These are phyloP conservation scores for Papiliotrema fonsecae DNA, from an alignment of 1,284 basidiomycete species.

Conservation along the genomic window DNA sequence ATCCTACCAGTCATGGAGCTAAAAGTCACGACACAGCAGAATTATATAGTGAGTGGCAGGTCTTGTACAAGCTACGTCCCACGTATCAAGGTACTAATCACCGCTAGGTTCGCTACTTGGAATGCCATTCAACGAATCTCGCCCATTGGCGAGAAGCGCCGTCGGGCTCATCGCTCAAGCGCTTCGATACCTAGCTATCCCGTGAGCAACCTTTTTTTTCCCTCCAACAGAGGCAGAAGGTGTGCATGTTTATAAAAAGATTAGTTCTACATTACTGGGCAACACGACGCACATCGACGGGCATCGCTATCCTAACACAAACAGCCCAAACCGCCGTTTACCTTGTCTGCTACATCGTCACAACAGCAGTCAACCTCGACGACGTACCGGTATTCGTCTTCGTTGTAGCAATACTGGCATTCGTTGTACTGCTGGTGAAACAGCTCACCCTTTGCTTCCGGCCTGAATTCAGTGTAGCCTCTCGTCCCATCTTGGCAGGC, in stretches of 20 bases:
- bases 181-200: not conserved
- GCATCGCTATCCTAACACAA: not conserved
- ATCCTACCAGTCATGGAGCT: no score
- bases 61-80: no score
- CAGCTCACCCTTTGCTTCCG: not conserved
- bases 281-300: not conserved
- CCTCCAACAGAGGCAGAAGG: no score
- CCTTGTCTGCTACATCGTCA: constrained; percentile 5
- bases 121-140: not conserved
- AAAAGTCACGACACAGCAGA: not conserved
- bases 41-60: not conserved
- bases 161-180: not conserved
- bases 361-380: not conserved
- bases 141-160: not conserved
- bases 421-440: not conserved
- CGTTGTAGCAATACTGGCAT: not conserved
- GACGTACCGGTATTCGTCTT: not conserved
- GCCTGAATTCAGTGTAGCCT: not conserved
- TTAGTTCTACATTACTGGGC: constrained; percentile 2
- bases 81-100: no score
- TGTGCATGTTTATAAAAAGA: not conserved
- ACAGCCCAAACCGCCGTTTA: not conserved
- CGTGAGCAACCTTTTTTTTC: not conserved
- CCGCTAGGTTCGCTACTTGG: not conserved
- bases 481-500: not conserved